These are phyloP conservation scores for Agaricus bisporus DNA, from an alignment of 768 basidiomycete species.

Conservation along the genomic window DNA sequence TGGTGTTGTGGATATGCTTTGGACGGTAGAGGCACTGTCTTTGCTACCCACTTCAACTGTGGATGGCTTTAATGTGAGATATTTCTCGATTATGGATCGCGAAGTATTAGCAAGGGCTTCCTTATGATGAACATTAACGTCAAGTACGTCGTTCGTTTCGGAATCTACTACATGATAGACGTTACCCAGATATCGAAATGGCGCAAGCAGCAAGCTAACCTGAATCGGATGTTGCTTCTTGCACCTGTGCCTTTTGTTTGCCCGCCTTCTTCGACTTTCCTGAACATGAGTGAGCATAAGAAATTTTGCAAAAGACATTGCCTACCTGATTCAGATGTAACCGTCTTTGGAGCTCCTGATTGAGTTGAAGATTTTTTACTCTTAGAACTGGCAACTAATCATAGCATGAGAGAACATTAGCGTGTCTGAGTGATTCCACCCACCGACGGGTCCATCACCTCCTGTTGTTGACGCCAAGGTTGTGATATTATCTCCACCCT, in stretches of 20 bases:
- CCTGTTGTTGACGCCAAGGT: too few relatives aligned
- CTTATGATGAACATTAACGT: neutral
- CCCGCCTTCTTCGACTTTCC: neutral
- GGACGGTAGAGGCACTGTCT: neutral
- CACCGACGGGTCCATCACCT: too few relatives aligned
- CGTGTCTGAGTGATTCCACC: too few relatives aligned
- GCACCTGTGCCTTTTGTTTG: slow-evolving; percentile 4
- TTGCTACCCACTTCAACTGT: neutral
- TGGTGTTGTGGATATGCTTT: neutral
- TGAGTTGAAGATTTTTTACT: neutral
- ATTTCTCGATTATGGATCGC: slow-evolving; percentile 9
- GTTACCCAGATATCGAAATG: slow-evolving; percentile 1
- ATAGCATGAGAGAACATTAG: neutral
- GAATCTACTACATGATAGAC: slow-evolving; percentile 9
- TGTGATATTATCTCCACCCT: too few relatives aligned
- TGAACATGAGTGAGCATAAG: neutral
- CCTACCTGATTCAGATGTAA: neutral
- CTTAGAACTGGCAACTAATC: slow-evolving; percentile 6
- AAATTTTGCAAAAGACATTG: neutral
- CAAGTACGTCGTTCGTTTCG: slow-evolving; percentile 6
- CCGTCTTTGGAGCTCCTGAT: neutral
- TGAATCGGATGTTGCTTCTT: neutral
- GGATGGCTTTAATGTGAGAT: neutral
- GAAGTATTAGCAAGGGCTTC: neutral
- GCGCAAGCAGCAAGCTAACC: slow-evolving; percentile 8